phyloP scores from a whole-genome alignment of 768 basidiomycete species.

The Coprinopsis marcescibilis region DNA sequence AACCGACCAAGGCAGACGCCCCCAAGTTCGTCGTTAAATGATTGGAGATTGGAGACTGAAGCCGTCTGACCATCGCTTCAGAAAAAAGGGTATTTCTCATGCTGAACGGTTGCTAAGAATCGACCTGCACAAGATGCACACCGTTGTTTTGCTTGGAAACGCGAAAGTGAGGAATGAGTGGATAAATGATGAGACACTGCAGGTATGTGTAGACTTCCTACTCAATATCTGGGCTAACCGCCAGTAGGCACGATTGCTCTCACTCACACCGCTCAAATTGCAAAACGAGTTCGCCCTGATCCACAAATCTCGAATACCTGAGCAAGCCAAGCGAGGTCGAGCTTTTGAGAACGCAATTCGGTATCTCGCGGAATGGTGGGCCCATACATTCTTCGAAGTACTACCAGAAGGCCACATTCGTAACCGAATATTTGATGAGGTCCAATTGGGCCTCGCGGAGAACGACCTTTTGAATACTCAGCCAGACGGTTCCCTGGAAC shows the following conservation, averaged over 20 bases:
- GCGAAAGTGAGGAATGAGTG: slow-evolving; percentile 74
- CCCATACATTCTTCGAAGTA: slow-evolving; percentile 60
- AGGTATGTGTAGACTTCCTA: slow-evolving; percentile 47
- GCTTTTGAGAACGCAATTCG: slow-evolving; percentile 81
- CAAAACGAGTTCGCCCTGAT: slow-evolving; percentile 80
- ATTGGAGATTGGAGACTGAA: slow-evolving; percentile 5
- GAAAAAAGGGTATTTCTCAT: slow-evolving; percentile 48
- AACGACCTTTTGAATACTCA: slow-evolving; percentile 25
- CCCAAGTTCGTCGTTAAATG: slow-evolving; percentile 39
- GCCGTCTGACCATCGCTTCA: slow-evolving; percentile 18
- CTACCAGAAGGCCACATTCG: slow-evolving; percentile 60
- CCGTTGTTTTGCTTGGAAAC: slow-evolving; percentile 72
- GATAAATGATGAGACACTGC: slow-evolving; percentile 77
- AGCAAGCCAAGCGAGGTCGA: slow-evolving; percentile 73
- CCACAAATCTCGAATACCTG: slow-evolving; percentile 75
- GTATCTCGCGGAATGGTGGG: slow-evolving; percentile 84
- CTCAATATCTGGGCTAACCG: not conserved
- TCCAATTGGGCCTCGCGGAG: slow-evolving; percentile 40
- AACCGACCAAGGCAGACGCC: slow-evolving; percentile 21
- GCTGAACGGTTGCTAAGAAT: slow-evolving; percentile 72
- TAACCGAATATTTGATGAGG: slow-evolving; percentile 72
- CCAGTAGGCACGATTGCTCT: slow-evolving; percentile 78
- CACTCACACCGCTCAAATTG: slow-evolving; percentile 72
- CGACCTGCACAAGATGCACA: slow-evolving; percentile 86
- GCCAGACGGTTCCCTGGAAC: slow-evolving; percentile 20